Evolutionary conservation across 2,329 filamentous ascomycete genomes (phyloP).

Genomic region (Dactylonectria estremocensis): DNA sequence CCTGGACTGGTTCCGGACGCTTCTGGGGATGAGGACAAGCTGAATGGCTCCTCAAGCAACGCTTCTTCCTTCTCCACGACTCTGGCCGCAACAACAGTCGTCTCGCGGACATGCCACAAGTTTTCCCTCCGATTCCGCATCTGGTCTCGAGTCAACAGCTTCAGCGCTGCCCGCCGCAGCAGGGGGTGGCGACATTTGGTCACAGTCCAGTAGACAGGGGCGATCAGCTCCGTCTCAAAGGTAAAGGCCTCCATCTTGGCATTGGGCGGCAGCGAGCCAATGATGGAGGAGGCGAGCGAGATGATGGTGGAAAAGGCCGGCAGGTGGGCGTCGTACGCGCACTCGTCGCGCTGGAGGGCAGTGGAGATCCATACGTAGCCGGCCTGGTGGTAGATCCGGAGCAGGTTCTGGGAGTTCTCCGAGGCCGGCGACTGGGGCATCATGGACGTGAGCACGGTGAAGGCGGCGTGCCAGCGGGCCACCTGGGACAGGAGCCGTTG

Average conservation of each 20-base stretch:
- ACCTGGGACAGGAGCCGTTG: constrained; percentile 51
- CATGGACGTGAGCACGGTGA: constrained; percentile 48
- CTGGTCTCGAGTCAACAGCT: constrained; percentile 52
- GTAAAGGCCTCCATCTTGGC: constrained; percentile 50
- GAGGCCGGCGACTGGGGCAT: constrained; percentile 34
- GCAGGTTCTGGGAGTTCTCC: constrained; percentile 46
- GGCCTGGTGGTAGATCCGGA: constrained; percentile 57
- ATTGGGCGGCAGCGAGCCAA: constrained; percentile 34
- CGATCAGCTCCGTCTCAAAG: constrained; percentile 61
- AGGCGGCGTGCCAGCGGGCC: constrained; percentile 51
- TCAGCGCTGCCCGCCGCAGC: constrained; percentile 56
- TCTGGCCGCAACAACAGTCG: constrained; percentile 52
- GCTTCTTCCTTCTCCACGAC: constrained; percentile 57
- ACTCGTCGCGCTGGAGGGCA: constrained; percentile 50
- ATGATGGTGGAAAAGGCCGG: constrained; percentile 57
- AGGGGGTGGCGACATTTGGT: constrained; percentile 60
- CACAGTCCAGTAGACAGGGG: constrained; percentile 59
- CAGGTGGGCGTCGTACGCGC: constrained; percentile 54
- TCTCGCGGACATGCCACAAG: constrained; percentile 55
- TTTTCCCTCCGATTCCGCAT: constrained; percentile 56
- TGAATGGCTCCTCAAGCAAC: not conserved
- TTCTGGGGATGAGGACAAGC: not conserved
- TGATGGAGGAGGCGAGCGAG: constrained; percentile 51
- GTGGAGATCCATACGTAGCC: constrained; percentile 53
- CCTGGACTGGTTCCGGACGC: not conserved